A percentile compares a stretch with the other conserved stretches of the same genome.
phyloP scores from a whole-genome alignment of 139 green algal species.

The Astrephomene gubernaculifera region DNA sequence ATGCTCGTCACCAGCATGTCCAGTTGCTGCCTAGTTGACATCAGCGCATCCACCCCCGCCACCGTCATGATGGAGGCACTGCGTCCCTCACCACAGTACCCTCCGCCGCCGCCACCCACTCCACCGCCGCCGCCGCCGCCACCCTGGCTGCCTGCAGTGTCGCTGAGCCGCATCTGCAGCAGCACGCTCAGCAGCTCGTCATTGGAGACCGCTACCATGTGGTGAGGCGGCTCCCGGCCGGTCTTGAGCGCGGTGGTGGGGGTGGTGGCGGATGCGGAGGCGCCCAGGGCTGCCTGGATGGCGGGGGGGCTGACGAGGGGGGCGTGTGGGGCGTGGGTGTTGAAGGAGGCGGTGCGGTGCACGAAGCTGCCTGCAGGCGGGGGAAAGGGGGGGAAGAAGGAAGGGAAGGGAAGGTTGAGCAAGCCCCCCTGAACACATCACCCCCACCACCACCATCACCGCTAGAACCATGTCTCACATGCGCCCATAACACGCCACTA shows the following conservation, averaged over 20 bases:
- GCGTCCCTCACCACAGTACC: background rate
- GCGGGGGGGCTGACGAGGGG: background rate
- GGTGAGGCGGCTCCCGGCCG: background rate
- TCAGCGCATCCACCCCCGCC: background rate
- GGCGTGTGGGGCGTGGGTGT: background rate
- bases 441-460: background rate
- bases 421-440: background rate
- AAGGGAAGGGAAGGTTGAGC: background rate
- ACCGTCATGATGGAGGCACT: conserved; percentile 29
- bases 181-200: conserved; percentile 20
- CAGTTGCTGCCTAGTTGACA: conserved; percentile 6
- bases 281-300: background rate
- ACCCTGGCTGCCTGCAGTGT: background rate
- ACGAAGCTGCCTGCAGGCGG: background rate
- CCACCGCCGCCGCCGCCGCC: background rate
- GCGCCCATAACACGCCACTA: too few relatives aligned
- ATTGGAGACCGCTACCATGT: background rate
- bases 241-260: background rate
- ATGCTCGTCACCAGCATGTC: conserved; percentile 16
- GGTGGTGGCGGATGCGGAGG: background rate
- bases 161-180: conserved; percentile 8
- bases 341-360: conserved; percentile 18
- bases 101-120: too few relatives aligned
- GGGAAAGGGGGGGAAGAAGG: background rate
- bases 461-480: too few relatives aligned